phyloP scores from a whole-genome alignment of 129 eudicot species.

The Escallonia herrerae region DNA sequence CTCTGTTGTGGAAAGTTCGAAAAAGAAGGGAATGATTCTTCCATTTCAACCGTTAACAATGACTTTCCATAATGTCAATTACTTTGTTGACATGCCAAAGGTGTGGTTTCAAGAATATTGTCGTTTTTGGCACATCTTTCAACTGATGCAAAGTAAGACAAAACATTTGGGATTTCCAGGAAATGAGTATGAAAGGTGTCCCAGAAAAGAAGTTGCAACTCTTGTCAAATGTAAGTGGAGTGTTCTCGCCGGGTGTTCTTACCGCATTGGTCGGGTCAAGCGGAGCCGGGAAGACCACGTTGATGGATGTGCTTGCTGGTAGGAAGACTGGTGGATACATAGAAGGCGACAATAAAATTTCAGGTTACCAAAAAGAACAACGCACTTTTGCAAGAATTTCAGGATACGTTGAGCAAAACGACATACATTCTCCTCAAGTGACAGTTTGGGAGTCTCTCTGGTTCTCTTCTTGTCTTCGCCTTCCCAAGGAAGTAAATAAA shows the following conservation, averaged over 20 bases:
- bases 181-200: conserved; percentile 58
- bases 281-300: conserved; percentile 90
- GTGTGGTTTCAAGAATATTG: conserved; percentile 16
- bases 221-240: conserved; percentile 62
- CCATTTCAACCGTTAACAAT: conserved; percentile 76
- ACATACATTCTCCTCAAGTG: conserved; percentile 89
- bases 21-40: conserved; percentile 71
- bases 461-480: conserved; percentile 75
- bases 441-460: conserved; percentile 67
- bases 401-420: conserved; percentile 82
- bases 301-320: conserved; percentile 88
- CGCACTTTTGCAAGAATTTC: conserved; percentile 68
- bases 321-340: conserved; percentile 85
- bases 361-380: conserved; percentile 73
- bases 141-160: not conserved
- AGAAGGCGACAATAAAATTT: conserved; percentile 78
- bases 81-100: conserved; percentile 95
- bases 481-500: conserved; percentile 46
- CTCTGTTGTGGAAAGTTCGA: conserved; percentile 4
- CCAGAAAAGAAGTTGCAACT: conserved; percentile 60
- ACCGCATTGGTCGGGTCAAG: conserved; percentile 81
- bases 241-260: conserved; percentile 76
- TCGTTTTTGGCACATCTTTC: not conserved
- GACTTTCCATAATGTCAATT: conserved; percentile 75
- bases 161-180: conserved; percentile 28